Base-by-base conservation (phyloP, 1,284 basidiomycete genomes). In the Retiboletus fuscus region DNA sequence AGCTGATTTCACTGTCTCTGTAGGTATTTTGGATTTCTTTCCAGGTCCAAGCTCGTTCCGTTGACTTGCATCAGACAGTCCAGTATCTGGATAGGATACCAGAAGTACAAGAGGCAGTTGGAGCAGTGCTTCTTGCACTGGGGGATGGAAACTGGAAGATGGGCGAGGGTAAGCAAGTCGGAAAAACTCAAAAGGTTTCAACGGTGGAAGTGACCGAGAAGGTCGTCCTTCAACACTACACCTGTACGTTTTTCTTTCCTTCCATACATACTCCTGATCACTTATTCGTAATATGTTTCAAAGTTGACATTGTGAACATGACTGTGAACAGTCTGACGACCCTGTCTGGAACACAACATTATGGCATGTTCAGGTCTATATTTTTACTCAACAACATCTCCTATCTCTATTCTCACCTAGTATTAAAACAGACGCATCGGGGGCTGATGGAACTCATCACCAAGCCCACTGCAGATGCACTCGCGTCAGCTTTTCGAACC, bases 101-200 rank as follows among this genome's bases (percentile, higher is more conserved):
- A 1, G 88, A 91, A 57, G 91, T 95, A 6, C 87, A 89, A 67
- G 86, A 85, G 43, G 92, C 91, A 1, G 92, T 90, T 18, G 87
- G 87, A 1, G 84, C 92, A 4, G 89, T 91, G 1, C 83, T 95
- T 49, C 79, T 89, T 58, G 88, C 89, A 2, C 86, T 95, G 2
- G 93, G 93, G 1, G 93, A 95, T 72, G 93, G 93, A 5, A 95
- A 95, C 74, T 95, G 94, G 93, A 93, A 90, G 82, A 95, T 95
- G 93, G 93, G 94, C 7, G 93, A 94, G 72, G 93, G 93, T 4
- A 86, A 92, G 41, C 87, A 87, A 74, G 88, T 91, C 5, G 88
- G 87, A 7, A 90, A 89, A 75, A 81, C 79, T 2, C 72, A 81
- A 5, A 89, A 88, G 71, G 43, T 49, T 10, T 80, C 83, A 66